phyloP scores from a whole-genome alignment of 441 rosid species.

The Eutrema salsugineum region DNA sequence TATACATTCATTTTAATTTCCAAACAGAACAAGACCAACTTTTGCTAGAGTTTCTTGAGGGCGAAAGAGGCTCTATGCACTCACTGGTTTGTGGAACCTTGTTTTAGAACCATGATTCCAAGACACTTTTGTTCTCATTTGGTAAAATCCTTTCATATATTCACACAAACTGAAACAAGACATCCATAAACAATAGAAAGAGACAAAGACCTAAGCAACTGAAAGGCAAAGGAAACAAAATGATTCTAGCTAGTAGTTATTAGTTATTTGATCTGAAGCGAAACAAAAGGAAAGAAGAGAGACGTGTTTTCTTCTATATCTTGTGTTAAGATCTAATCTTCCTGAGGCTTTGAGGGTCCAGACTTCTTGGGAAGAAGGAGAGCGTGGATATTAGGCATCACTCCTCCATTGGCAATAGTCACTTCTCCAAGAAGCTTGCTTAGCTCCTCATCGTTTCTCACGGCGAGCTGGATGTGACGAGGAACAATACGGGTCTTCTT shows the following conservation, averaged over 20 bases:
- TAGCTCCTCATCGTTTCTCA: slow-evolving; percentile 87
- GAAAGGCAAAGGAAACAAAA: background rate
- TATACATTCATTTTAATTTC: background rate
- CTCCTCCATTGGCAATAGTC: slow-evolving; percentile 93
- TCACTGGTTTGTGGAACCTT: background rate
- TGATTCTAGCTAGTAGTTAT: background rate
- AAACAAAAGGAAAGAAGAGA: slow-evolving; percentile 38
- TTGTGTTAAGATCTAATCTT: slow-evolving; percentile 34
- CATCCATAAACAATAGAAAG: background rate
- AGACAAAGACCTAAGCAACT: background rate
- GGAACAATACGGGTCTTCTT: slow-evolving; percentile 93
- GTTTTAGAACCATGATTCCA: background rate
- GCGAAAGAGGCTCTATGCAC: background rate
- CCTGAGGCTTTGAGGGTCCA: slow-evolving; percentile 73
- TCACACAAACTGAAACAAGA: background rate
- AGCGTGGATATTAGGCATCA: slow-evolving; percentile 95
- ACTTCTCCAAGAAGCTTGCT: slow-evolving; percentile 94
- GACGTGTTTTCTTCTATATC: background rate
- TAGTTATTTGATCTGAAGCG: slow-evolving; percentile 32
- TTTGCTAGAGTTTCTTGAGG: background rate
- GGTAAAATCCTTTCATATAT: background rate
- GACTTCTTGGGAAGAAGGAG: slow-evolving; percentile 87
- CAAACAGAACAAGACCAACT: background rate
- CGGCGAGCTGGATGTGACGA: slow-evolving; percentile 88
- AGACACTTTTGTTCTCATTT: background rate